Evolutionary conservation across 169 alveolate species (phyloP), one percentile per base, ranked within the genome.

Genomic region (Cardiosporidium cionae): DNA sequence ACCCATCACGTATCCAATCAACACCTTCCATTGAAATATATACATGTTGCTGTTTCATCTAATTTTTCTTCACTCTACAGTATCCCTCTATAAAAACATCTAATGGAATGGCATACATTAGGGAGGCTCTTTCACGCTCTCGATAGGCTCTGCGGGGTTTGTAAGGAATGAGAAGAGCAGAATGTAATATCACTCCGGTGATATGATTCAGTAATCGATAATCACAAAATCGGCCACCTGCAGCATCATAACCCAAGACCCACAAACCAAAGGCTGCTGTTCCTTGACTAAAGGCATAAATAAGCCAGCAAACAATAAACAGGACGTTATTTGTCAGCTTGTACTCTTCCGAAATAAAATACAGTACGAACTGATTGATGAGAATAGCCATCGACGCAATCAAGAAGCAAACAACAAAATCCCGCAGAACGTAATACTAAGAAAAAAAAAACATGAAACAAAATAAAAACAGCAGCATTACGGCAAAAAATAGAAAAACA

Each of bases 131-230:
- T 44, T 44, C 58, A 16, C n/a, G 16, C 58, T 44, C 27, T 44
- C 58, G 16, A n/a, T 44, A n/a, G n/a, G 27, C 27, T 44, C 74
- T 36, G 6, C 74, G 72, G 31, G 74, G 69, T 33, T 70, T 72
- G 64, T 76, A 76, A 34, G 83, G 83, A 64, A 69, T 3, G 52
- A 76, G 75, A 53, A 76, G 53, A 33, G 37, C 53, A 29, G 72
- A 73, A 34, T 72, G 74, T 3, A 76, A 36, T 53, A 35, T 6
- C 4, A 67, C 31, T 31, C 72, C 83, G 36, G 70, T 73, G 7
- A 53, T 23, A 52, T 76, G 72, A 2, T 72, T 68, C 1, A 69
- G 69, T 32, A 62, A 23, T n/a, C 58, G 32, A 36, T 69, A 31
- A 25, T 34, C 0, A 37, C 77, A 68, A 66, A 70, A 69, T 1